These are phyloP conservation scores for Narthecium ossifragum DNA, from an alignment of 106 monocot species.

Conservation along the genomic window DNA sequence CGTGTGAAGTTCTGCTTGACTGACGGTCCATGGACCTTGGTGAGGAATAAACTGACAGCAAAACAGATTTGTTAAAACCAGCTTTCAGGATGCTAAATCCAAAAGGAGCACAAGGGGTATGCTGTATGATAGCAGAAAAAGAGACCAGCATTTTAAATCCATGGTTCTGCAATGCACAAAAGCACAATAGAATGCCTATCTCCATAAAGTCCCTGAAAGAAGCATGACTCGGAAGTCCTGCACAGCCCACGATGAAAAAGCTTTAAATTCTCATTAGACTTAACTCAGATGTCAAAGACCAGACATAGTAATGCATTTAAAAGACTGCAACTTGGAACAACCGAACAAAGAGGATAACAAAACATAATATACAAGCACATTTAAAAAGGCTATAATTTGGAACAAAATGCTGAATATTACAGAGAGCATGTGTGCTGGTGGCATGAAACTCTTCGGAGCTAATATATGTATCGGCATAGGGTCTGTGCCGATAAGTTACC, in stretches of 20 bases:
- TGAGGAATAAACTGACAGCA: conserved; percentile 86
- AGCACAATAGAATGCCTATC: conserved; percentile 74
- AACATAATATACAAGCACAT: too few relatives aligned
- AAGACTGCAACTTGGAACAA: too few relatives aligned
- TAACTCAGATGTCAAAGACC: too few relatives aligned
- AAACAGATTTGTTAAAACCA: conserved; percentile 81
- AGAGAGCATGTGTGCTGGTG: too few relatives aligned
- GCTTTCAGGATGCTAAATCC: conserved; percentile 92
- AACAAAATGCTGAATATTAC: too few relatives aligned
- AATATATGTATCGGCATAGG: too few relatives aligned
- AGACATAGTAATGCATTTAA: too few relatives aligned
- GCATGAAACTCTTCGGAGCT: too few relatives aligned
- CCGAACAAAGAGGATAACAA: too few relatives aligned
- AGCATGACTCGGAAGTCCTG: conserved; percentile 63
- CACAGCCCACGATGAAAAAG: conserved; percentile 6
- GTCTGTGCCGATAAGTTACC: too few relatives aligned
- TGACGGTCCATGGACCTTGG: conserved; percentile 22
- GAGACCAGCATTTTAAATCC: conserved; percentile 83
- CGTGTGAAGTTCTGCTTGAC: conserved; percentile 36
- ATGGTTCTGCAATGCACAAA: conserved; percentile 95
- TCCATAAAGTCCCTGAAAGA: conserved; percentile 54
- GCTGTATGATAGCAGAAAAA: conserved; percentile 76
- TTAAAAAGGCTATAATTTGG: too few relatives aligned
- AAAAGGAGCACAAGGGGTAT: conserved; percentile 70
- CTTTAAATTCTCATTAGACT: too few relatives aligned